These are phyloP conservation scores for Oryza coarctata DNA, from an alignment of 176 grass and related monocot genomes.

Conservation along the genomic window DNA sequence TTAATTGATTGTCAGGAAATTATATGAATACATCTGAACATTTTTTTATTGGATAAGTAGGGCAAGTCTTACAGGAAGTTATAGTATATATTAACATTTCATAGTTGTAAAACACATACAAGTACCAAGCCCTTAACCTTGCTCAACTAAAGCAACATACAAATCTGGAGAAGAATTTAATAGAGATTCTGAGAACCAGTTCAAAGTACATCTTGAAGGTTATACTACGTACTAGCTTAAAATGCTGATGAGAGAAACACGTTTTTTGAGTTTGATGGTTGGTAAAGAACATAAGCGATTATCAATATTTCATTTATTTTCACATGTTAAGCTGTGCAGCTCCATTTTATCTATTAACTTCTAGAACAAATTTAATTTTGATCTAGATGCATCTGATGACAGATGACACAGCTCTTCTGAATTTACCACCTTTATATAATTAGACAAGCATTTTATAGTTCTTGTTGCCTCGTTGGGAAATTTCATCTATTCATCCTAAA, in stretches of 20 bases:
- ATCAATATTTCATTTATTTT: neutral
- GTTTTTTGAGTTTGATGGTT: neutral
- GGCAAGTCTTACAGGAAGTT: neutral
- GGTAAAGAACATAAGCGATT: constrained; percentile 1
- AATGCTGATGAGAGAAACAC: neutral
- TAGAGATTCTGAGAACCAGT: too few species aligned
- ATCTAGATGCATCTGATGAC: constrained; percentile 4
- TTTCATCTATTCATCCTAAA: neutral
- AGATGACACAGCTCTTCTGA: neutral
- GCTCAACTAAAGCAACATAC: neutral
- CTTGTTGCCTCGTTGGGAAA: neutral
- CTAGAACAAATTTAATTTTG: neutral
- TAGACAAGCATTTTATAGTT: neutral
- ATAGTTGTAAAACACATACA: neutral
- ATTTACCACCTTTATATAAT: neutral
- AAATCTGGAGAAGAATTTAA: neutral
- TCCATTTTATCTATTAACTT: neutral
- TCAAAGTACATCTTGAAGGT: neutral
- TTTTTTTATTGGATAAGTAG: neutral
- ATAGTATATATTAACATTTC: neutral
- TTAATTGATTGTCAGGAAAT: neutral
- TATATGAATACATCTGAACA: neutral
- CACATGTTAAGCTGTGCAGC: neutral
- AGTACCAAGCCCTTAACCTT: neutral
- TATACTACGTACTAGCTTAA: neutral